These are phyloP conservation scores for Phytophthora pini DNA, from an alignment of 352 stramenopile genomes.

Conservation along the genomic window DNA sequence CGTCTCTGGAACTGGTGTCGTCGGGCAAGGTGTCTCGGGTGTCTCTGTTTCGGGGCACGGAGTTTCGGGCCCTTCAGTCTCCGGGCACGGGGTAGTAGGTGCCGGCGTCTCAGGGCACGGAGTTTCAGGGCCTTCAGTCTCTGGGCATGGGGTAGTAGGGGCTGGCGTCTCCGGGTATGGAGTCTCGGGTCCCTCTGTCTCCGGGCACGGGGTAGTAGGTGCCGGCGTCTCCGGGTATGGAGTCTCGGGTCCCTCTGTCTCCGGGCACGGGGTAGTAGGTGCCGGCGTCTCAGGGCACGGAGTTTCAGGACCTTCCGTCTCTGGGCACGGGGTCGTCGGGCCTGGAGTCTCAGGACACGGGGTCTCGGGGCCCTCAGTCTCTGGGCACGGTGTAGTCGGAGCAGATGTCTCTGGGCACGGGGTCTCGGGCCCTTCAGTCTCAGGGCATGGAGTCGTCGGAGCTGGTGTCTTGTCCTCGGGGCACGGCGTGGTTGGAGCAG, in stretches of 20 bases:
- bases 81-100: background rate
- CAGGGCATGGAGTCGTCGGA: background rate
- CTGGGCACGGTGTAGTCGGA: no score
- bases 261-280: background rate
- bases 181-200: background rate
- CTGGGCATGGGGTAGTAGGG: background rate
- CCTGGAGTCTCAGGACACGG: background rate
- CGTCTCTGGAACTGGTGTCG: background rate
- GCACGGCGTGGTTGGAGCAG: background rate
- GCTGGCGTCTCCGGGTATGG: background rate
- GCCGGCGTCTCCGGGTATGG: background rate
- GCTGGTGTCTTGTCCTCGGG: background rate
- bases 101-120: background rate
- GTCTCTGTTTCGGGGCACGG: background rate
- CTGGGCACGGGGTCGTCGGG: background rate
- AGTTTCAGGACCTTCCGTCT: background rate
- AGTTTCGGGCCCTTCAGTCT: background rate
- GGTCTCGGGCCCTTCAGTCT: background rate
- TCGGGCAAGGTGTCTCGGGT: background rate
- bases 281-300: background rate
- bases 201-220: background rate
- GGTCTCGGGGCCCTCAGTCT: background rate
- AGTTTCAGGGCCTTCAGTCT: background rate
- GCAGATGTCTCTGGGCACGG: background rate
- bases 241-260: background rate